These are phyloP conservation scores for Lagenidium sp. DNA, from an alignment of 352 stramenopile species.

Conservation along the genomic window DNA sequence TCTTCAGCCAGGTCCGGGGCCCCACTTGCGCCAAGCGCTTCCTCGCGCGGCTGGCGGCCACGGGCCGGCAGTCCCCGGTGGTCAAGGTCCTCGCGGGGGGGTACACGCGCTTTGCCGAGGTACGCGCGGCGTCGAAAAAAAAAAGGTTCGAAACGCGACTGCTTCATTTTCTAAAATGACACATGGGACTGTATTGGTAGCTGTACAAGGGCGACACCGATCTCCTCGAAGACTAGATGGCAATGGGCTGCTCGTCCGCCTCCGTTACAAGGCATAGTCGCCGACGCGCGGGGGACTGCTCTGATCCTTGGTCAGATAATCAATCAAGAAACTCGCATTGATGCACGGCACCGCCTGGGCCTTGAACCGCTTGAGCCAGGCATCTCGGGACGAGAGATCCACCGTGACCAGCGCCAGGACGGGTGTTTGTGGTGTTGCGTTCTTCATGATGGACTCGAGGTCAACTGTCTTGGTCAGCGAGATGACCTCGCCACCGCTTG, in stretches of 20 bases:
- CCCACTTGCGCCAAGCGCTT: constrained; percentile 76
- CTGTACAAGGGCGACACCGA: constrained; percentile 13
- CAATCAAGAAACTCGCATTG: constrained; percentile 76
- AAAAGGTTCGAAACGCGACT: too few relatives aligned
- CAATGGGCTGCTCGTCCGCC: neutral
- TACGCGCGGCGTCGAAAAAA: constrained; percentile 9
- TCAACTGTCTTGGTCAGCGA: constrained; percentile 48
- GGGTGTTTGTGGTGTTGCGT: constrained; percentile 26
- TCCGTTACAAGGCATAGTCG: constrained; percentile 38
- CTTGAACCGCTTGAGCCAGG: constrained; percentile 69
- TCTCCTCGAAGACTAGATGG: constrained; percentile 11
- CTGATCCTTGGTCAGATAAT: constrained; percentile 82
- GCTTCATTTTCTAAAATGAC: neutral
- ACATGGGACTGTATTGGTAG: constrained; percentile 2
- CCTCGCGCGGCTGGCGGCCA: constrained; percentile 39
- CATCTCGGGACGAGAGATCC: constrained; percentile 43
- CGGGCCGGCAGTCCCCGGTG: constrained; percentile 35
- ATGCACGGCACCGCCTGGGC: constrained; percentile 54
- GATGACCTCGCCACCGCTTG: constrained; percentile 44
- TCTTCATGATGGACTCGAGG: constrained; percentile 22
- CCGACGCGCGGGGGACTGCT: constrained; percentile 29
- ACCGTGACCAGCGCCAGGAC: constrained; percentile 51
- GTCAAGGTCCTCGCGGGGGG: constrained; percentile 67
- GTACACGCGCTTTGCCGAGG: constrained; percentile 53
- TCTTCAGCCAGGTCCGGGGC: constrained; percentile 80